Base-by-base conservation (phyloP, 1,284 basidiomycete species). In the Golubevia pallescens region DNA sequence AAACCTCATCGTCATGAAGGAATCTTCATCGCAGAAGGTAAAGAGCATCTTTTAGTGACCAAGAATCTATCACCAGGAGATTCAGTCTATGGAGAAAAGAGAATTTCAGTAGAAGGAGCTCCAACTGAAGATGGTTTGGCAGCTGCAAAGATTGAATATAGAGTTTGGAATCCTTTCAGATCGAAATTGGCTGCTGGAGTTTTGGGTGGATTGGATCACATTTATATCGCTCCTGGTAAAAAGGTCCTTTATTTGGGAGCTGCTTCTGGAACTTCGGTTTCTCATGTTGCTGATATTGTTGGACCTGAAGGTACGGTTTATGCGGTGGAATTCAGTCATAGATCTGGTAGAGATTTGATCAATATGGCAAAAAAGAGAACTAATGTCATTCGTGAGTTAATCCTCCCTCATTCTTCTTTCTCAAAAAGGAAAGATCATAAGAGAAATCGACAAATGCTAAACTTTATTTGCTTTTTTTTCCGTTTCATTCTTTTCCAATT, bases 311-410 rank as follows among this genome's bases (percentile, higher is more conserved):
- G 96, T 66, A 90, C 93, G 68, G 97, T 99, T 10, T 99, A 99
- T 86, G 96, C 96, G 54, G 97, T 99, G 67, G 96, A 99, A 87
- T 99, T 99, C 88, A 98, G 95, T 2, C 90, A 92, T 85, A 91
- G 97, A 78, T 96, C 94, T 68, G 96, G 96, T 57, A 93, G 96
- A 88, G 96, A 99, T 87, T 88, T 99, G 70, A 97, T 99, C 83
- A 93, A 93, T 87, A 99, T 99, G 97, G 96, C 97, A 62, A 98
- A 99, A 89, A 98, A 98, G 88, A 90, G 97, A 69, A 99, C 97
- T 72, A 99, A 99, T 87, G 95, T 99, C 74, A 97, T 99, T 82
- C 96, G n/a, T n/a, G n/a, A n/a, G n/a, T n/a, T 28, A n/a, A n/a
- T n/a, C n/a, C n/a, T n/a, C n/a, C n/a, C n/a, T n/a, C n/a, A n/a